Evolutionary conservation across 164 flowering plant species (phyloP).

Genomic region (Piper longum): DNA sequence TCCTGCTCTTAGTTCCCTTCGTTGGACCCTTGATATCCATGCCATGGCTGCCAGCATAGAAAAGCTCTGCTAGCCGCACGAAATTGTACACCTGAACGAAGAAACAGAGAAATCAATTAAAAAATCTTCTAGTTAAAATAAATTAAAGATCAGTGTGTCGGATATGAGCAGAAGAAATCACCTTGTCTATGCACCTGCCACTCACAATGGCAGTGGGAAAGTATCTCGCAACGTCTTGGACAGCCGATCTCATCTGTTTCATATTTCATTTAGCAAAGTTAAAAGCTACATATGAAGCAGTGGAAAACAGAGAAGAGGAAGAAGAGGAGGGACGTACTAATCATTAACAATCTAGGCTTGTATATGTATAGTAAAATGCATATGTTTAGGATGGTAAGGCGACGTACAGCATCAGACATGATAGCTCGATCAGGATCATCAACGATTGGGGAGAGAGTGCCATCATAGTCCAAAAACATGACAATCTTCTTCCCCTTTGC

Average conservation of each 20-base stretch:
- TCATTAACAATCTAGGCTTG: too few species aligned
- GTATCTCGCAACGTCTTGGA: conserved; percentile 40
- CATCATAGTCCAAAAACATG: conserved; percentile 84
- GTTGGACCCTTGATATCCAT: conserved; percentile 86
- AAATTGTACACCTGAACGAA: conserved; percentile 41
- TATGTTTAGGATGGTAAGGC: background rate
- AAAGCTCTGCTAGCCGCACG: conserved; percentile 55
- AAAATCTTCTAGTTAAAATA: background rate
- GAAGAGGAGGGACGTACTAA: background rate
- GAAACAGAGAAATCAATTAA: background rate
- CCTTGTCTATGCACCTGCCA: conserved; percentile 78
- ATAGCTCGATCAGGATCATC: conserved; percentile 81
- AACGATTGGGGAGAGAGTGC: conserved; percentile 83
- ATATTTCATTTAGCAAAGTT: background rate
- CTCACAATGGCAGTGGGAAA: conserved; percentile 81
- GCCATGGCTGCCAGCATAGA: conserved; percentile 90
- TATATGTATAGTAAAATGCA: too few species aligned
- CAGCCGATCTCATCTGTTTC: conserved; percentile 57
- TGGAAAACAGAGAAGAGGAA: background rate
- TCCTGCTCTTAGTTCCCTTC: conserved; percentile 22
- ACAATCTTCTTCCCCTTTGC: conserved; percentile 72
- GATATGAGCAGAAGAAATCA: conserved; percentile 16
- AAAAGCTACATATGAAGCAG: background rate
- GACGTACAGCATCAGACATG: conserved; percentile 47
- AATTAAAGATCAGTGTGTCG: background rate